Evolutionary conservation across 2,329 filamentous ascomycete species (phyloP).

Genomic region (Cladosporium colombiae): DNA sequence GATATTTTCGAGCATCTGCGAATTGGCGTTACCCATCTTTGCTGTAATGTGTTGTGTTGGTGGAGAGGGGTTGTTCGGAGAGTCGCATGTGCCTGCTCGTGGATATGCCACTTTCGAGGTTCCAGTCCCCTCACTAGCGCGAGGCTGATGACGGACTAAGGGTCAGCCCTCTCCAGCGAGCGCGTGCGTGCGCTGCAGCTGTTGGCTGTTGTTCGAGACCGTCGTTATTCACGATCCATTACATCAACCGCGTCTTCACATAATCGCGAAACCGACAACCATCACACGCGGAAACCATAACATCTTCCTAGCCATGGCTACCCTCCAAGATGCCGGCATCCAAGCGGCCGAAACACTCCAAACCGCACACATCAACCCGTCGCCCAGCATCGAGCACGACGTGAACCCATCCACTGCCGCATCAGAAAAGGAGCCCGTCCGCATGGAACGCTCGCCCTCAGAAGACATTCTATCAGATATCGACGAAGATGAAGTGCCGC

Average conservation of each 20-base stretch:
- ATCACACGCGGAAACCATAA: neutral
- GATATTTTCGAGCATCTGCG: constrained; percentile 85
- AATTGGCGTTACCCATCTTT: constrained; percentile 58
- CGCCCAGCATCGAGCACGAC: constrained; percentile 73
- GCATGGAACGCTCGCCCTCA: constrained; percentile 37
- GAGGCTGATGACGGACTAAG: constrained; percentile 12
- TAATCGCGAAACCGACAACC: neutral
- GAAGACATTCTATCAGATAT: constrained; percentile 44
- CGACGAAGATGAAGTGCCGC: constrained; percentile 67
- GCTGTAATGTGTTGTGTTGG: constrained; percentile 26
- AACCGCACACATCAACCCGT: constrained; percentile 71
- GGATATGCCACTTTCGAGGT: constrained; percentile 16
- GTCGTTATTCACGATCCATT: neutral
- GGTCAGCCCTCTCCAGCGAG: neutral
- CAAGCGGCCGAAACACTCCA: constrained; percentile 79
- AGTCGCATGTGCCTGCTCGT: constrained; percentile 8
- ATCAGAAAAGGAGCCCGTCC: constrained; percentile 65
- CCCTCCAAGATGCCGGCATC: constrained; percentile 36
- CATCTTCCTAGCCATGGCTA: constrained; percentile 23
- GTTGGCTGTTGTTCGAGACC: constrained; percentile 12
- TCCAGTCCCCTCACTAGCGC: constrained; percentile 16
- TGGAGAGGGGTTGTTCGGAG: constrained; percentile 3
- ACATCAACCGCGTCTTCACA: neutral
- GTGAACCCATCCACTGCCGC: constrained; percentile 77
- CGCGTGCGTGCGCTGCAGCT: constrained; percentile 1